A percentile compares a stretch with the other conserved stretches of the same genome.
Evolutionary conservation across 2,329 filamentous ascomycete species (phyloP).

Genomic region (Xylariales sp.): DNA sequence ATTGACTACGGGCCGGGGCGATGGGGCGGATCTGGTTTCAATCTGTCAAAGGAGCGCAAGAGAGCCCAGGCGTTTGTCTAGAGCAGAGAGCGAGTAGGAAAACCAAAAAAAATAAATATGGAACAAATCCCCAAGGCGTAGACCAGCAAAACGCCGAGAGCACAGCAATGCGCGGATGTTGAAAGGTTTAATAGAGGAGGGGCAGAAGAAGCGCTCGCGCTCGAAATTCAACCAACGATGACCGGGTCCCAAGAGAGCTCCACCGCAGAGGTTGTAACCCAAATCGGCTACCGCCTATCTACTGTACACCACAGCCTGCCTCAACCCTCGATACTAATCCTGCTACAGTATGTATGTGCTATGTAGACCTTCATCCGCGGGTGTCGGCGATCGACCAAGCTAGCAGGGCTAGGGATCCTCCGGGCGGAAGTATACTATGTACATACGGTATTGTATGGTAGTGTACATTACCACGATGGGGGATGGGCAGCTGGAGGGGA

Average conservation of each 20-base stretch:
- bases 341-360: background rate
- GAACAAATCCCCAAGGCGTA: constrained; percentile 21
- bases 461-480: constrained; percentile 4
- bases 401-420: constrained; percentile 38
- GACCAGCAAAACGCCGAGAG: constrained; percentile 36
- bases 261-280: constrained; percentile 40
- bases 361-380: constrained; percentile 20
- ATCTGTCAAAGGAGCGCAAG: constrained; percentile 18
- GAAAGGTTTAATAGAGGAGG: constrained; percentile 41
- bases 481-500: constrained; percentile 12
- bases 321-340: background rate
- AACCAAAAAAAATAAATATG: constrained; percentile 9
- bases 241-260: constrained; percentile 35
- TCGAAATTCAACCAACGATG: constrained; percentile 35
- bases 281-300: constrained; percentile 31
- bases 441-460: background rate
- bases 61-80: constrained; percentile 13
- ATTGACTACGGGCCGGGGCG: constrained; percentile 27
- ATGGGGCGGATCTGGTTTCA: constrained; percentile 3
- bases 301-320: background rate
- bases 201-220: constrained; percentile 43
- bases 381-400: constrained; percentile 22
- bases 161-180: constrained; percentile 36
- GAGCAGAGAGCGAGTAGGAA: background rate
- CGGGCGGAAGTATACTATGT: constrained; percentile 3